Evolutionary conservation across 2,329 filamentous ascomycete genomes (phyloP), one percentile per base, ranked within the genome.

Genomic region (Monosporascus ibericus): DNA sequence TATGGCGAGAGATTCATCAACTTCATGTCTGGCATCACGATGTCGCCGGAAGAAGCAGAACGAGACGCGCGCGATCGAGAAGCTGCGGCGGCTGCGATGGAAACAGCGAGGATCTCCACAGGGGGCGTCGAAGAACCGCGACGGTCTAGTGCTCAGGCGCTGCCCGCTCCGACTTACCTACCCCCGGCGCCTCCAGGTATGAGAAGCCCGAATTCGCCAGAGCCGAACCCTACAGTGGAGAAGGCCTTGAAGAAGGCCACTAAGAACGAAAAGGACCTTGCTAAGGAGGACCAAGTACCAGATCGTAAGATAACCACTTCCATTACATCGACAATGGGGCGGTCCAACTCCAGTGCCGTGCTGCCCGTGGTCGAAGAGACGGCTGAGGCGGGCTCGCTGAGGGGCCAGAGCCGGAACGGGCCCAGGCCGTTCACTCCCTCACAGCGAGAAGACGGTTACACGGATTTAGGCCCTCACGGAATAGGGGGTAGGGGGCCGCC

Each of bases 1-100:
- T 99, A 99, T 64, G 94, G 94, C 27, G 90, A 97, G 53, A 86
- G 94, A 5, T 99, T 99, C 69, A 81, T 95, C 67, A 87, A 88
- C 59, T 99, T 99, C 68, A 92, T 99, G 65, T 86, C 86, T 48
- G 86, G 87, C 38, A 87, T 95, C 58, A 96, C 94, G 20, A 95
- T 92, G 83, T 94, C 91, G 2, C 80, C 82, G 15, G 92, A 97
- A 72, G 88, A 94, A 67, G 90, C 86, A 15, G 81, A 84, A 44
- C 79, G 86, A n/a, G 86, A 92, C 61, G 68, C 73, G 2, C 69
- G 70, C 47, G 74, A 76, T 42, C 79, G 82, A 58, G 85, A 85
- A 62, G 82, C 81, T 46, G 78, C 77, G 3, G 65, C 67, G 38
- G 67, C 70, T 46, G 62, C 69, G 44, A 65, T 70, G 37, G 59